Percentiles rank a stretch among this genome's conserved stretches.
Conservation (phyloP, 202 grass and related monocot species). For the Zizania palustris region DNA sequence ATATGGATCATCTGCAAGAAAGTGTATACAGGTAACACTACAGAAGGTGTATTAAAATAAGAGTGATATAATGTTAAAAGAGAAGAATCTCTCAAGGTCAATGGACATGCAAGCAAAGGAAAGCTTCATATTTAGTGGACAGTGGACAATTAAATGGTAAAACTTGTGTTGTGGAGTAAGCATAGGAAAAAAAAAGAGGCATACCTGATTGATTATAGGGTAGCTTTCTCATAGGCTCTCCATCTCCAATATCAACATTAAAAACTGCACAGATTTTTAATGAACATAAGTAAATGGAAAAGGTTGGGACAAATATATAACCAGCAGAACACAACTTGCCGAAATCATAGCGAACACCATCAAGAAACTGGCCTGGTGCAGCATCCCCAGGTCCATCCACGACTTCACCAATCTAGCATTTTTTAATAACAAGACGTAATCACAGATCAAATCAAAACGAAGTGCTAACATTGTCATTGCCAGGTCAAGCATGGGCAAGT, state of each 20-base stretch:
- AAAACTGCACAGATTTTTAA: constrained; percentile 68
- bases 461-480: background rate
- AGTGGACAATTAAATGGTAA: constrained; percentile 22
- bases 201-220: constrained; percentile 94
- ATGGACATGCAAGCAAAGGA: constrained; percentile 24
- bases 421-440: constrained; percentile 38
- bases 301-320: constrained; percentile 41
- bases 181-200: constrained; percentile 29
- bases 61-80: background rate
- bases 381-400: constrained; percentile 84
- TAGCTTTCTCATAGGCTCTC: constrained; percentile 82
- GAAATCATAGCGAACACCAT: constrained; percentile 85
- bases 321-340: constrained; percentile 54
- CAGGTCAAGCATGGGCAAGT: constrained; percentile 17
- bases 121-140: constrained; percentile 3
- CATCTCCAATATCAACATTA: constrained; percentile 99
- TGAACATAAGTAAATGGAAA: constrained; percentile 38
- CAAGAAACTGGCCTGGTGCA: constrained; percentile 65
- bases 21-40: constrained; percentile 1
- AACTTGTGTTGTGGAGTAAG: background rate
- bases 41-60: constrained; percentile 14
- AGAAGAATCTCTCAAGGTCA: background rate
- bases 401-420: constrained; percentile 90
- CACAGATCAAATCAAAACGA: constrained; percentile 17
- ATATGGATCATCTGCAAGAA: constrained; percentile 86